Conservation (phyloP, 352 stramenopile species). For the Phytopythium kandeliae region DNA sequence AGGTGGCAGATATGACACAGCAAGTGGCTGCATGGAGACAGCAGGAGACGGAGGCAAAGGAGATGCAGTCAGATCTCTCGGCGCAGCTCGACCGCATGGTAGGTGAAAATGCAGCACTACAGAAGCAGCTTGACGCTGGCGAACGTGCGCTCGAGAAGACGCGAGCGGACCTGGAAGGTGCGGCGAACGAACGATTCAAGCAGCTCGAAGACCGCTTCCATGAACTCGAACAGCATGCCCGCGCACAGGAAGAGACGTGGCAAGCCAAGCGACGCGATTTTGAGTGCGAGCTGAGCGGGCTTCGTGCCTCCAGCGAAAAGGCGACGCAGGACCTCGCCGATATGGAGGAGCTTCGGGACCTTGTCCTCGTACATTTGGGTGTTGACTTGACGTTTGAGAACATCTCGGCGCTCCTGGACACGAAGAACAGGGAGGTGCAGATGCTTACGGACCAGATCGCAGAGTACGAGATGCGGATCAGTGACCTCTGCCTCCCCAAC, state of each 20-base stretch:
- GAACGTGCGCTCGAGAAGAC: neutral
- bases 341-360: slow-evolving; percentile 30
- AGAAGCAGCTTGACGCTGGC: neutral
- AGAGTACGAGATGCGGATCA: slow-evolving; percentile 6
- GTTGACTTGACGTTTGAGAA: slow-evolving; percentile 39
- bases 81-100: slow-evolving; percentile 37
- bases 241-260: slow-evolving; percentile 5
- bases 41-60: slow-evolving; percentile 53
- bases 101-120: slow-evolving; percentile 2
- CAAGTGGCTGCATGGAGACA: slow-evolving; percentile 35
- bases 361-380: slow-evolving; percentile 28
- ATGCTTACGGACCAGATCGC: slow-evolving; percentile 26
- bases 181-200: neutral
- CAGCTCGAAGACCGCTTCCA: slow-evolving; percentile 11
- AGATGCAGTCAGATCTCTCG: slow-evolving; percentile 50
- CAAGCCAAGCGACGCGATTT: slow-evolving; percentile 8
- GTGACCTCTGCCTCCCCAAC: neutral
- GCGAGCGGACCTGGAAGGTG: neutral
- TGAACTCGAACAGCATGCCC: slow-evolving; percentile 9
- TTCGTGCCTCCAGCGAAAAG: slow-evolving; percentile 15
- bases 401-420: slow-evolving; percentile 39
- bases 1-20: slow-evolving; percentile 38
- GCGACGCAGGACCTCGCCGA: slow-evolving; percentile 21
- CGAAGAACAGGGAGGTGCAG: slow-evolving; percentile 41
- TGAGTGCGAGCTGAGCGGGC: slow-evolving; percentile 12